Evolutionary conservation across 2,329 filamentous ascomycete species (phyloP).

Genomic region (Pestalotiopsis sp.): DNA sequence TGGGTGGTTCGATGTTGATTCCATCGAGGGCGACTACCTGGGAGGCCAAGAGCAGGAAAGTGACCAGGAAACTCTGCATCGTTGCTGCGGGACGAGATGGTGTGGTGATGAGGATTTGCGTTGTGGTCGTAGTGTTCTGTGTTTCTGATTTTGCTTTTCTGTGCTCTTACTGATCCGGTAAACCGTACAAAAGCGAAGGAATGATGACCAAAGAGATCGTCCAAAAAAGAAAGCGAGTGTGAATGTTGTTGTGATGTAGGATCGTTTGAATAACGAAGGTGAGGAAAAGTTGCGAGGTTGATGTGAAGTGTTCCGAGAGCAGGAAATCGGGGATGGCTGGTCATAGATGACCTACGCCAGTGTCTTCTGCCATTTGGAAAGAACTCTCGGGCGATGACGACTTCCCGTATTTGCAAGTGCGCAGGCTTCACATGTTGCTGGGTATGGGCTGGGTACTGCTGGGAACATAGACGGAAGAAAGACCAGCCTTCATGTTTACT

Average conservation of each 20-base stretch:
- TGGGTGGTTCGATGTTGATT: constrained; percentile 18
- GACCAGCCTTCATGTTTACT: too few relatives aligned
- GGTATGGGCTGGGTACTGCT: too few relatives aligned
- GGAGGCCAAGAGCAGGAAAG: background rate
- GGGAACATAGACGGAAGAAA: too few relatives aligned
- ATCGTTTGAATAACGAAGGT: background rate
- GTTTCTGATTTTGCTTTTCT: constrained; percentile 8
- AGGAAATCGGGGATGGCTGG: background rate
- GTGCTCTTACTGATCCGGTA: constrained; percentile 10
- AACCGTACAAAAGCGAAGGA: constrained; percentile 13
- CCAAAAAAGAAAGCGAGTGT: constrained; percentile 13
- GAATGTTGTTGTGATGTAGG: background rate
- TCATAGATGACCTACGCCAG: background rate
- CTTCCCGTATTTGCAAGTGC: background rate
- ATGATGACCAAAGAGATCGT: constrained; percentile 15
- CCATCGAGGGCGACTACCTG: background rate
- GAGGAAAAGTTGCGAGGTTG: background rate
- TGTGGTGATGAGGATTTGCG: background rate
- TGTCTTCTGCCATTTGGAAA: background rate
- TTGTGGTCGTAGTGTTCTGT: background rate
- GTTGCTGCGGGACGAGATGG: background rate
- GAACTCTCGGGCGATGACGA: background rate
- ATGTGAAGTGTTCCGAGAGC: too few relatives aligned
- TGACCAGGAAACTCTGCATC: background rate
- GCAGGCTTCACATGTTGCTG: background rate